These are phyloP conservation scores for Vicia faba DNA, from an alignment of 306 rosid genomes.

Conservation along the genomic window DNA sequence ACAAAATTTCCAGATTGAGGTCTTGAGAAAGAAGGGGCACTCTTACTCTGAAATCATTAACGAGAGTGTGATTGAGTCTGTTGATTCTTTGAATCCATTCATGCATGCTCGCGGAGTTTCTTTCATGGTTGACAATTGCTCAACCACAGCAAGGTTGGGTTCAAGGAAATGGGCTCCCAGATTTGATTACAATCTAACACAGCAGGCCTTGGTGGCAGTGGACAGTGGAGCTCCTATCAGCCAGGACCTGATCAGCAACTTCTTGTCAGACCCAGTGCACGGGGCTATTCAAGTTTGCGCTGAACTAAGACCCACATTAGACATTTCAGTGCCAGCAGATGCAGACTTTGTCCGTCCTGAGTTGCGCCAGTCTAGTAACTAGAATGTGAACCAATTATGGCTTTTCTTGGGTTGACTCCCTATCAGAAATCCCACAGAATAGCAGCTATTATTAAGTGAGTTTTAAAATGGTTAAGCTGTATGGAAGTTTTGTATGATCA, in stretches of 20 bases:
- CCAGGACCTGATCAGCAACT: slow-evolving; percentile 86
- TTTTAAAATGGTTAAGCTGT: slow-evolving; percentile 7
- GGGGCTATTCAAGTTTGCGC: slow-evolving; percentile 93
- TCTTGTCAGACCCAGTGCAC: slow-evolving; percentile 89
- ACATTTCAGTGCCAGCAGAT: slow-evolving; percentile 83
- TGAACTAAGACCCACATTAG: slow-evolving; percentile 86
- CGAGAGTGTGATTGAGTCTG: slow-evolving; percentile 94
- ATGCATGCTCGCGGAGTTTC: slow-evolving; percentile 99
- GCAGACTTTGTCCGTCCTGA: slow-evolving; percentile 98
- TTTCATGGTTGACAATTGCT: slow-evolving; percentile 98
- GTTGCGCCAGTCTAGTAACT: slow-evolving; percentile 69
- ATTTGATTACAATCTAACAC: slow-evolving; percentile 82
- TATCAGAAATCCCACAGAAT: slow-evolving; percentile 7
- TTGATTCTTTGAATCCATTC: slow-evolving; percentile 95
- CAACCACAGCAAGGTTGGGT: slow-evolving; percentile 97
- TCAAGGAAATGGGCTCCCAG: slow-evolving; percentile 99
- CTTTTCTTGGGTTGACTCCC: slow-evolving; percentile 28
- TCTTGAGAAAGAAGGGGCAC: slow-evolving; percentile 95
- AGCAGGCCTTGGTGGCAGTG: slow-evolving; percentile 92
- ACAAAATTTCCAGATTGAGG: slow-evolving; percentile 69
- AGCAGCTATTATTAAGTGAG: slow-evolving; percentile 15
- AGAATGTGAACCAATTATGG: slow-evolving; percentile 20
- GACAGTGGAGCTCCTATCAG: slow-evolving; percentile 71
- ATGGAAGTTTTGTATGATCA: slow-evolving; percentile 32
- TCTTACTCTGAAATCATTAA: slow-evolving; percentile 95